phyloP scores from a whole-genome alignment of 441 rosid species.

The Croton setiger region DNA sequence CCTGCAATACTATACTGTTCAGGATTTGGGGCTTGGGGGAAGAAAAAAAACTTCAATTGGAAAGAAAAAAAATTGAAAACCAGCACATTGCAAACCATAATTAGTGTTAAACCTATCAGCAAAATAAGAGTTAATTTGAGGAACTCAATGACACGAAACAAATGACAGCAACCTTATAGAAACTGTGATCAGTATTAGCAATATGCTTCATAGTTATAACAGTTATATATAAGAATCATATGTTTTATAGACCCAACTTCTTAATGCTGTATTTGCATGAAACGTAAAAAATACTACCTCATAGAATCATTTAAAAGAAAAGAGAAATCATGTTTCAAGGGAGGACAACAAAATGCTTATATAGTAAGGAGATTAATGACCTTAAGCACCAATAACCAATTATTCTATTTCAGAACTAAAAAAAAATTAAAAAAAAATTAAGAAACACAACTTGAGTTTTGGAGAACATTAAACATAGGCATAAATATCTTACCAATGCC shows the following conservation, averaged over 20 bases:
- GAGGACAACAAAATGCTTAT: neutral
- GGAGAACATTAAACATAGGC: neutral
- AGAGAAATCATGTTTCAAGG: neutral
- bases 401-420: neutral
- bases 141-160: neutral
- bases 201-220: neutral
- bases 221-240: neutral
- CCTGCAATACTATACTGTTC: conserved; percentile 23
- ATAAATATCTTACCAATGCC: neutral
- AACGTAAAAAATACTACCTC: neutral
- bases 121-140: neutral
- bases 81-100: neutral
- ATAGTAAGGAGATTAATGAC: neutral
- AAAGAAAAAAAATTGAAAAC: neutral
- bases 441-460: neutral
- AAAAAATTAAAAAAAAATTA: neutral
- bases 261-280: neutral
- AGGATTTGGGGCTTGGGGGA: no score
- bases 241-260: neutral
- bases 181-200: neutral
- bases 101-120: neutral
- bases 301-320: neutral
- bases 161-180: conserved; percentile 4
- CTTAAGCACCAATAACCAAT: neutral
- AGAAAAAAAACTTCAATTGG: neutral